Percentiles rank a stretch among this genome's conserved stretches.
Evolutionary conservation across 257 asterid species (phyloP).

Genomic region (Datura wrightii): DNA sequence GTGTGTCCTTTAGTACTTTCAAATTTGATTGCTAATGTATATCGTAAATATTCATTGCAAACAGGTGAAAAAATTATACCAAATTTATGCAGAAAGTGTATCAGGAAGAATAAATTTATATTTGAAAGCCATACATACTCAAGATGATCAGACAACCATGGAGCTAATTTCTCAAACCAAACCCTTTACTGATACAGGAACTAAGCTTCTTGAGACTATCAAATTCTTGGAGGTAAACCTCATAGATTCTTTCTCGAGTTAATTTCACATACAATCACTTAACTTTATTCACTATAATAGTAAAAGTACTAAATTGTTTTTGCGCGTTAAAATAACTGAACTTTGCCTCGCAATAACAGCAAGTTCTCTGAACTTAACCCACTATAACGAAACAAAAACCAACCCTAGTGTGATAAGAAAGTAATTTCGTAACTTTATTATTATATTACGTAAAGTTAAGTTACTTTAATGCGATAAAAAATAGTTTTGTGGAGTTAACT

Average conservation of each 20-base stretch:
- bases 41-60: neutral
- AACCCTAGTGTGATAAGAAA: too few species aligned
- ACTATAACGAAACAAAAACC: neutral
- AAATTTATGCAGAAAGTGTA: conserved; percentile 56
- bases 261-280: neutral
- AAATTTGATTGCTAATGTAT: neutral
- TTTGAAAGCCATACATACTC: conserved; percentile 46
- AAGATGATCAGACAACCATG: conserved; percentile 37
- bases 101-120: conserved; percentile 59
- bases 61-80: conserved; percentile 43
- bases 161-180: conserved; percentile 57
- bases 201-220: conserved; percentile 59
- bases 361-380: neutral
- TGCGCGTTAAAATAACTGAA: neutral
- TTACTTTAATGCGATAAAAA: neutral
- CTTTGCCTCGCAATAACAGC: neutral
- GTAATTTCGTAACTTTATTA: neutral
- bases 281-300: neutral
- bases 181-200: conserved; percentile 59
- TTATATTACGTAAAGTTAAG: neutral
- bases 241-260: too few species aligned
- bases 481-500: too few species aligned
- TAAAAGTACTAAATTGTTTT: neutral
- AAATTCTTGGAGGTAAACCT: conserved; percentile 38
- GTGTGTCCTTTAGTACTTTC: neutral